These are phyloP conservation scores for Xylogone sp. DNA, from an alignment of 2,329 filamentous ascomycete genomes.

Conservation along the genomic window DNA sequence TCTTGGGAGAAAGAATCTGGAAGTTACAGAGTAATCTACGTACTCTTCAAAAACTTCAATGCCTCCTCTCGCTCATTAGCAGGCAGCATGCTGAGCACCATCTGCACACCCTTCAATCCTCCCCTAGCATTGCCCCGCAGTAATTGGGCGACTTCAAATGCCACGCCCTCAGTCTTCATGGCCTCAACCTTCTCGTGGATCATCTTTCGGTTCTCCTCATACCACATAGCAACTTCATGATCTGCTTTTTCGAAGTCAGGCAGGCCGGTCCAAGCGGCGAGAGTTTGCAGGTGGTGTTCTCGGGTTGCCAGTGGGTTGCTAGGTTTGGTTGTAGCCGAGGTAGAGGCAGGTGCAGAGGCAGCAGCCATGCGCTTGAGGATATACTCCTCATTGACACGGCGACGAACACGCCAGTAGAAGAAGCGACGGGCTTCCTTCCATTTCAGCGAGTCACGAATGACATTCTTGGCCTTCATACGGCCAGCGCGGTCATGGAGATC, in stretches of 20 bases:
- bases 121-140: constrained; percentile 63
- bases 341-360: constrained; percentile 25
- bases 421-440: constrained; percentile 91
- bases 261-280: constrained; percentile 81
- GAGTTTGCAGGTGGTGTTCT: constrained; percentile 64
- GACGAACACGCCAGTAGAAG: constrained; percentile 99
- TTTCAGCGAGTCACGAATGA: constrained; percentile 77
- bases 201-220: constrained; percentile 86
- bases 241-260: constrained; percentile 76
- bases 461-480: constrained; percentile 97
- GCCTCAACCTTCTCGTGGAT: constrained; percentile 81
- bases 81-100: constrained; percentile 81
- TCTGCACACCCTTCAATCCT: constrained; percentile 79
- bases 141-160: constrained; percentile 65
- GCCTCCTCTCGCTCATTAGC: constrained; percentile 74
- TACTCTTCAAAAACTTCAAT: constrained; percentile 24
- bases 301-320: constrained; percentile 46
- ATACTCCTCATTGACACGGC: constrained; percentile 94
- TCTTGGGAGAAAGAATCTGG: no score
- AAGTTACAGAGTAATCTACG: no score
- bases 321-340: neutral
- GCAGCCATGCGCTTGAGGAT: constrained; percentile 83
- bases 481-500: constrained; percentile 96
- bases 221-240: constrained; percentile 85
- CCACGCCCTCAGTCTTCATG: constrained; percentile 72